A percentile compares a stretch with the other conserved stretches of the same genome.
These are phyloP conservation scores for Allium fistulosum DNA, from an alignment of 106 monocot species.

Conservation along the genomic window DNA sequence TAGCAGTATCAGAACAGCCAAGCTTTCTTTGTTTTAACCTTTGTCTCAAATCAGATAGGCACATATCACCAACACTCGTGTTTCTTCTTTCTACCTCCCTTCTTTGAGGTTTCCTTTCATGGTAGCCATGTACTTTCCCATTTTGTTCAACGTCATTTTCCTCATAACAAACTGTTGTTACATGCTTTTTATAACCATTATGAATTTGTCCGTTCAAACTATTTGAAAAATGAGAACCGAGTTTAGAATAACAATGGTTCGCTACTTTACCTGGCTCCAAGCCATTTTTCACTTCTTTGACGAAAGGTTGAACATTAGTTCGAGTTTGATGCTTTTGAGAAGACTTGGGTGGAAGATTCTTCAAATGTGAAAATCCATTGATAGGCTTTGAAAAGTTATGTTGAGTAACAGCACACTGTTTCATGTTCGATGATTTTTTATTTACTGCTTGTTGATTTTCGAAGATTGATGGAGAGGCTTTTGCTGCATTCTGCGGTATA, in stretches of 20 bases:
- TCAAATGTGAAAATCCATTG: conserved; percentile 12
- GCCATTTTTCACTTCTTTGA: conserved; percentile 27
- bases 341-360: conserved; percentile 6
- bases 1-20: conserved; percentile 21
- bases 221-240: conserved; percentile 24
- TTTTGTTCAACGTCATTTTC: conserved; percentile 14
- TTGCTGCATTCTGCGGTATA: neutral
- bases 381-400: neutral
- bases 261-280: conserved; percentile 40
- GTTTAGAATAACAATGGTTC: conserved; percentile 46
- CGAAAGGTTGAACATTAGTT: no score
- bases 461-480: conserved; percentile 5
- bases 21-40: conserved; percentile 52
- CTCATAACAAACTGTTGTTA: conserved; percentile 7
- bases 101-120: conserved; percentile 16
- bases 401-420: conserved; percentile 10
- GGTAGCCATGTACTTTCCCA: conserved; percentile 16
- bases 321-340: conserved; percentile 14
- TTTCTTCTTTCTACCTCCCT: conserved; percentile 6
- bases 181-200: conserved; percentile 11
- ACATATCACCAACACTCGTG: conserved; percentile 15
- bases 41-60: conserved; percentile 62
- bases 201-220: conserved; percentile 17
- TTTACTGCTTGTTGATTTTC: conserved; percentile 4
- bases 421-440: conserved; percentile 17